Conservation (phyloP, 2,329 filamentous ascomycete species). For the Dactylellina haptotyla region DNA sequence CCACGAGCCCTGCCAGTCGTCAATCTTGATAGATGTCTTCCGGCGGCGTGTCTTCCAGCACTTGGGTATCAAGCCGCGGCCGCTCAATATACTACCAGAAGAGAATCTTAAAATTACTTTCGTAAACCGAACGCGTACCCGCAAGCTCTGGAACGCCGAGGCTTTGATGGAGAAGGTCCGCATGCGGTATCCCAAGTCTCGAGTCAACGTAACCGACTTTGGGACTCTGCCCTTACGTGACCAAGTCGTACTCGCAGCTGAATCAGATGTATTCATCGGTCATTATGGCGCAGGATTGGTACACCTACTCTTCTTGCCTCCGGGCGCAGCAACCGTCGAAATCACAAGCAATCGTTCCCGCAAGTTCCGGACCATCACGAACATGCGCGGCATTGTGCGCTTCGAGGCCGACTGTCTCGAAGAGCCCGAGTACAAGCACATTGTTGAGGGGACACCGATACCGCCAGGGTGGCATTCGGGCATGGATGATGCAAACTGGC, state of each 20-base stretch:
- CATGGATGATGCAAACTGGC: neutral
- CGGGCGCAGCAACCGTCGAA: neutral
- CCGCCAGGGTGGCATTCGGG: neutral
- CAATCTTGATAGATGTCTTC: too few relatives aligned
- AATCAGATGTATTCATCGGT: neutral
- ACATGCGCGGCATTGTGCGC: neutral
- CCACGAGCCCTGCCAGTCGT: too few relatives aligned
- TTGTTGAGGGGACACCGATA: neutral
- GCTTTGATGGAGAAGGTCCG: neutral
- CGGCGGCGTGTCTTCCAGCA: too few relatives aligned
- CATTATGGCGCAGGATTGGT: neutral
- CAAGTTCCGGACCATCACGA: neutral
- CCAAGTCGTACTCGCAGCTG: neutral
- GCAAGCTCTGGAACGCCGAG: neutral
- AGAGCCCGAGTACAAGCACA: neutral
- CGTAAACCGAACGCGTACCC: neutral
- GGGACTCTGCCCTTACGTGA: neutral
- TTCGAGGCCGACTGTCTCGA: neutral
- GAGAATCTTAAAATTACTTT: too few relatives aligned
- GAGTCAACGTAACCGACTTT: neutral
- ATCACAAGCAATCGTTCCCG: neutral
- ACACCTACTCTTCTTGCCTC: neutral
- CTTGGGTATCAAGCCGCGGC: too few relatives aligned
- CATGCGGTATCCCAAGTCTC: neutral
- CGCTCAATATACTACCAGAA: too few relatives aligned